These are phyloP conservation scores for Ogataea dorogensis DNA, from an alignment of 805 yeast genomes.

Conservation along the genomic window DNA sequence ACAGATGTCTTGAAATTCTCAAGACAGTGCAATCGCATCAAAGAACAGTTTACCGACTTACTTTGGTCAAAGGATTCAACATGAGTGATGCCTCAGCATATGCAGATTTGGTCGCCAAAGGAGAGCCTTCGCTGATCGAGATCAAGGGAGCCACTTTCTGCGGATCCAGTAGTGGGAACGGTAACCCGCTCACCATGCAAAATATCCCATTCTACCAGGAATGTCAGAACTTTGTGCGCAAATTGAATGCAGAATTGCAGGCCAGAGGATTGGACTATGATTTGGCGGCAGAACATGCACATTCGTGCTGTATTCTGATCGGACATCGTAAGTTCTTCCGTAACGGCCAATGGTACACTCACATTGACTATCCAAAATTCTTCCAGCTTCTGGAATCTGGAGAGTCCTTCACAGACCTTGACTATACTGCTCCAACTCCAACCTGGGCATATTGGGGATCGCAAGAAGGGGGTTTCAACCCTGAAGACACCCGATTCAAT, in stretches of 20 bases:
- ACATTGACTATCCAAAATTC: conserved; percentile 76
- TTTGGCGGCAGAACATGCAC: conserved; percentile 93
- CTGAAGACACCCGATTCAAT: conserved; percentile 70
- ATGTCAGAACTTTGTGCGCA: conserved; percentile 71
- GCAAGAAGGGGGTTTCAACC: conserved; percentile 83
- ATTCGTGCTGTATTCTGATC: conserved; percentile 85
- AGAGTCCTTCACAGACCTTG: conserved; percentile 68
- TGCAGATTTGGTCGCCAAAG: conserved; percentile 82
- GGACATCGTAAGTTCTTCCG: conserved; percentile 73
- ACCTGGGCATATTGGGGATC: conserved; percentile 91
- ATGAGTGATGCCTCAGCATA: conserved; percentile 77
- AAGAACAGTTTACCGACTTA: conserved; percentile 86
- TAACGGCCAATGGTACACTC: conserved; percentile 80
- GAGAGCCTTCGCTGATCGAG: conserved; percentile 83
- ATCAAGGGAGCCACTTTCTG: conserved; percentile 95
- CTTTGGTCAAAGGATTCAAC: conserved; percentile 90
- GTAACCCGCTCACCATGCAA: conserved; percentile 91
- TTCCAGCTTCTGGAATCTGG: conserved; percentile 68
- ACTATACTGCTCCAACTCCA: conserved; percentile 79
- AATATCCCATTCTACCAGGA: conserved; percentile 94
- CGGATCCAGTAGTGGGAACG: conserved; percentile 81
- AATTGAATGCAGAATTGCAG: conserved; percentile 58
- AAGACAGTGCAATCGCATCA: conserved; percentile 73
- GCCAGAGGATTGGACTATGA: conserved; percentile 71
- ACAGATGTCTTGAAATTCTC: conserved; percentile 76